These are phyloP conservation scores for Nicotiana benthamiana DNA, from an alignment of 257 asterid species.

Conservation along the genomic window DNA sequence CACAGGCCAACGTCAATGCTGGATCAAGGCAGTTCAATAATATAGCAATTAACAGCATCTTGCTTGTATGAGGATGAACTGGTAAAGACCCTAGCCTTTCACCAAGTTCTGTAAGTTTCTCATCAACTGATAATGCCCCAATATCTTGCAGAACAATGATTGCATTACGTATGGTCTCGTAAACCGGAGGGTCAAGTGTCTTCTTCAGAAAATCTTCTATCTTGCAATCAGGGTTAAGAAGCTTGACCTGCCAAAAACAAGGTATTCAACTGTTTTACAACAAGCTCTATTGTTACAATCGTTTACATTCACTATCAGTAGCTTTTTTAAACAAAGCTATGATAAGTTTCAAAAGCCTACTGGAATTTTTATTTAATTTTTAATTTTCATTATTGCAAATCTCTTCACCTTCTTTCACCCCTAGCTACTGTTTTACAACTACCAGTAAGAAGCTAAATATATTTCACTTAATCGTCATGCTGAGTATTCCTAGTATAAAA, in stretches of 20 bases:
- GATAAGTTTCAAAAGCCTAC: not conserved
- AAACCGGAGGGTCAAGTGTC: constrained; percentile 79
- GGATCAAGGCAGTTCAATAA: constrained; percentile 84
- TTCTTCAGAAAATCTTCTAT: constrained; percentile 73
- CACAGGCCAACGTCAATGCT: constrained; percentile 88
- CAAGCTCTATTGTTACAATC: not conserved
- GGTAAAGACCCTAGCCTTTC: constrained; percentile 80
- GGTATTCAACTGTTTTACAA: not conserved
- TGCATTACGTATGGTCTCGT: constrained; percentile 77
- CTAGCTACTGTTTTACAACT: not conserved
- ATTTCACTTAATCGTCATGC: not conserved
- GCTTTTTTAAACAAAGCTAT: not conserved
- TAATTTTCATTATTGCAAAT: not conserved
- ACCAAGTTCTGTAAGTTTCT: constrained; percentile 82
- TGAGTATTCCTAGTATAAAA: not conserved
- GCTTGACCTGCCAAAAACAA: constrained; percentile 58
- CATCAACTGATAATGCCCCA: constrained; percentile 73
- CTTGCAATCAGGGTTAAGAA: constrained; percentile 63
- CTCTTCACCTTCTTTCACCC: not conserved
- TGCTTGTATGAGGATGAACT: constrained; percentile 87
- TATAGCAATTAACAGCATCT: constrained; percentile 80
- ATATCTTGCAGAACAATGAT: constrained; percentile 66
- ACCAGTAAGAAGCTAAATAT: not conserved
- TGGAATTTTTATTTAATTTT: not conserved
- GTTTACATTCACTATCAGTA: not conserved